These are phyloP conservation scores for Hanseniaspora nectarophila DNA, from an alignment of 805 yeast genomes.

Conservation along the genomic window DNA sequence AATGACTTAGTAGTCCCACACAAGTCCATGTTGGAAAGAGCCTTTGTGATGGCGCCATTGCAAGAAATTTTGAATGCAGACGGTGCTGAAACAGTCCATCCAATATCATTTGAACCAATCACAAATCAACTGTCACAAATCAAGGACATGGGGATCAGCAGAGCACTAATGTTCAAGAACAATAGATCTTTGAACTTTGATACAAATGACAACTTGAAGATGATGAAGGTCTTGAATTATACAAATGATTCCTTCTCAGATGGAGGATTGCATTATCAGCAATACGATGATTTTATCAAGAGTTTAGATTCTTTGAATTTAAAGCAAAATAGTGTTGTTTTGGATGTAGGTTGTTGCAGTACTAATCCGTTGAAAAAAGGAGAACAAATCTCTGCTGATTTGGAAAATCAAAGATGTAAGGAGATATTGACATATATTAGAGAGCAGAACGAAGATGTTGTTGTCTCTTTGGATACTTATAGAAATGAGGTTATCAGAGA, in stretches of 20 bases:
- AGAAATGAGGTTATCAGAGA: slow-evolving; percentile 60
- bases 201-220: slow-evolving; percentile 35
- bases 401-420: slow-evolving; percentile 24
- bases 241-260: slow-evolving; percentile 96
- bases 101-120: slow-evolving; percentile 74
- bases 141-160: slow-evolving; percentile 19
- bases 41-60: slow-evolving; percentile 81
- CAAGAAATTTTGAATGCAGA: slow-evolving; percentile 49
- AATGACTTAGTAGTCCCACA: slow-evolving; percentile 69
- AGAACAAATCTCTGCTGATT: slow-evolving; percentile 26
- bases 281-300: slow-evolving; percentile 28
- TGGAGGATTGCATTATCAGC: slow-evolving; percentile 42
- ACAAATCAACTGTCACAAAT: slow-evolving; percentile 49
- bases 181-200: slow-evolving; percentile 16
- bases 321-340: slow-evolving; percentile 34
- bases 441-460: slow-evolving; percentile 26
- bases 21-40: slow-evolving; percentile 72
- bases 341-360: slow-evolving; percentile 91
- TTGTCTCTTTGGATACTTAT: slow-evolving; percentile 82
- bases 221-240: slow-evolving; percentile 81
- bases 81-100: slow-evolving; percentile 53
- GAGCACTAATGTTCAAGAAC: slow-evolving; percentile 10
- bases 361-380: slow-evolving; percentile 65
- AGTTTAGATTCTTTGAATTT: slow-evolving; percentile 42
- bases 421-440: slow-evolving; percentile 3